Evolutionary conservation across 768 basidiomycete species (phyloP), one percentile per base, ranked within the genome.

Genomic region (Leccinum imitatum): DNA sequence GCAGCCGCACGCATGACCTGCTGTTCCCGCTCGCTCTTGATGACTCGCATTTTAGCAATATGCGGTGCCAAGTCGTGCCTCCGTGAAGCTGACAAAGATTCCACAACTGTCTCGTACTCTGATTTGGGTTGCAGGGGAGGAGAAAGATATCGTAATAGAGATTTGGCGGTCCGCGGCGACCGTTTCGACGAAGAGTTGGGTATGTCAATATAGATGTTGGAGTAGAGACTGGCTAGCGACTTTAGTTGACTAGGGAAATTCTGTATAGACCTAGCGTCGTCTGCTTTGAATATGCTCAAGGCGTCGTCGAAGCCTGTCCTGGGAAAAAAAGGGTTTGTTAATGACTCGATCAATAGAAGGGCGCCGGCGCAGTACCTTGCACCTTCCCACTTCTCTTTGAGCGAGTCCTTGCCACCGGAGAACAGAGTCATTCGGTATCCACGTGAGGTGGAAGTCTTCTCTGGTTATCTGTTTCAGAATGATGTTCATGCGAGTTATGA

Each of bases 351-450:
- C 3, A 17, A 56, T 5, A 27, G n/a, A 7, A n/a, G 1, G 21
- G 25, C 3, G 25, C 3, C 41, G n/a, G 50, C 8, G 31, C 15
- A 67, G 19, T 64, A 85, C 84, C 83, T 82, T 39, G 93, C 86
- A 11, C 97, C 97, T 47, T 96, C 92, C 97, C 97, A 99, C 65
- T 91, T 86, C 70, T 94, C 93, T 66, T 89, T 87, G 15, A 80
- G 78, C 1, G 84, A 68, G 68, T 95, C 87, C 60, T 85, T 90
- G 15, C 91, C 90, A 1, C 80, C 76, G 33, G 87, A 88, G 70
- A 97, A 98, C 35, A 98, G 71, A 0, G 87, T 87, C 90, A 95
- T 94, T 56, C 79, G 81, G 74, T 95, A 98, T 1, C 94, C 95
- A 65, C 85, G 81, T 1, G 87, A 76, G 5, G 81, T 82, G 1